Base-by-base conservation (phyloP, 2,329 filamentous ascomycete species). In the Beauveria sp. region DNA sequence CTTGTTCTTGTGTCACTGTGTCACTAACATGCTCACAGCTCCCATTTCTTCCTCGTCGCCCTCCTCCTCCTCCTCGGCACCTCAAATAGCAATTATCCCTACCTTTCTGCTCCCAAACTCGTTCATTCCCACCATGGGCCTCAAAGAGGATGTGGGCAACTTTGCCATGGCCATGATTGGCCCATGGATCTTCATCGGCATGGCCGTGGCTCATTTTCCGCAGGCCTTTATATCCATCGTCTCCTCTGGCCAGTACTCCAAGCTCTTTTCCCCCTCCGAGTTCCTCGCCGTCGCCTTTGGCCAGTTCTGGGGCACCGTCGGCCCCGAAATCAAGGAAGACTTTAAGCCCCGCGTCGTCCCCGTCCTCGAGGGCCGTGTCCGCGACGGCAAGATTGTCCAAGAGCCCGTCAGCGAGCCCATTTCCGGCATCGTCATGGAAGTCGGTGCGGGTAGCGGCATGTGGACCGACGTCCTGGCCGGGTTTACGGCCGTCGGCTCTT, bases 371-470 rank as follows among this genome's bases (percentile, higher is more conserved):
- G 82, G 82, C 14, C 75, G 77, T 34, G 73, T 79, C 5, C 61
- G 61, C 12, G 65, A 66, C 16, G 82, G 80, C 6, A 63, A 51
- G 6, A 66, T 77, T 43, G 63, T 74, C 5, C 70, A 72, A 0
- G 70, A 70, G 16, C 67, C 66, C 45, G 71, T 69, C 22, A 68
- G 70, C 60, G 67, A 72, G 61, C 77, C 77, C 3, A 72, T 84
- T 9, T 67, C 68, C 0, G 84, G 85, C 3, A 74, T 79, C 2
- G 80, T 86, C 5, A 70, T 88, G 49, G 86, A 89, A 71, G 78
- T 88, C 59, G 86, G 86, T 3, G 80, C 86, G 1, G 86, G 83
- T 3, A 78, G 73, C 1, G 86, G 86, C 3, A 76, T 85, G 70
- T 88, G 84, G 85, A 78, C 84, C 4, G 76, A 80, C 42, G 70